phyloP scores from a whole-genome alignment of 257 asterid species.

The Rhazya stricta region DNA sequence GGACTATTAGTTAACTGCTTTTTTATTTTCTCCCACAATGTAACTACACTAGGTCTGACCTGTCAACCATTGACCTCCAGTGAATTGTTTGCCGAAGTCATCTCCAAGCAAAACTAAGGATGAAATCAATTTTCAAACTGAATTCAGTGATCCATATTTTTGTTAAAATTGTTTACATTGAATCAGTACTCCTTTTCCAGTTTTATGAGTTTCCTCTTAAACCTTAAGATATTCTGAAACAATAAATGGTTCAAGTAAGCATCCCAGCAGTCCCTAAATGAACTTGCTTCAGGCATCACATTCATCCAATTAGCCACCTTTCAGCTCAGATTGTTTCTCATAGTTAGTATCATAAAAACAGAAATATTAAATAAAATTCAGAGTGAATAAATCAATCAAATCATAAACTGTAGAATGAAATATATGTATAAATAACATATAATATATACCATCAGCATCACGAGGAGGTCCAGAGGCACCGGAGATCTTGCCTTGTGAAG shows the following conservation, averaged over 20 bases:
- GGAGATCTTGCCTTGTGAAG: constrained; percentile 80
- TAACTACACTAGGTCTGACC: not conserved
- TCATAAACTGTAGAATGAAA: not conserved
- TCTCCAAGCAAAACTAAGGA: not conserved
- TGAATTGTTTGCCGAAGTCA: not conserved
- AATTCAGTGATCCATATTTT: not conserved
- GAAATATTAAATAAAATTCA: not conserved
- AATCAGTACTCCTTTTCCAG: not conserved
- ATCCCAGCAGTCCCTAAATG: not conserved
- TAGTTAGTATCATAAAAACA: not conserved
- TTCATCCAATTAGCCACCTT: not conserved
- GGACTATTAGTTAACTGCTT: not conserved
- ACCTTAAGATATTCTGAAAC: not conserved
- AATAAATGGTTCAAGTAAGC: not conserved
- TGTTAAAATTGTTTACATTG: not conserved
- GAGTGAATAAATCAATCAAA: constrained; percentile 3
- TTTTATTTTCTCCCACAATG: not conserved
- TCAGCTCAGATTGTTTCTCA: not conserved
- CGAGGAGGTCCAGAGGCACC: constrained; percentile 89
- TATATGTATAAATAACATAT: not conserved
- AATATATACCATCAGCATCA: constrained; percentile 81
- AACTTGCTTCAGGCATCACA: not conserved
- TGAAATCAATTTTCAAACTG: not conserved
- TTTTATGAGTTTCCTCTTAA: not conserved
- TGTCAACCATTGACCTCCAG: not conserved